These are phyloP conservation scores for Colletotrichum orchidophilum DNA, from an alignment of 2,329 filamentous ascomycete species.

Conservation along the genomic window DNA sequence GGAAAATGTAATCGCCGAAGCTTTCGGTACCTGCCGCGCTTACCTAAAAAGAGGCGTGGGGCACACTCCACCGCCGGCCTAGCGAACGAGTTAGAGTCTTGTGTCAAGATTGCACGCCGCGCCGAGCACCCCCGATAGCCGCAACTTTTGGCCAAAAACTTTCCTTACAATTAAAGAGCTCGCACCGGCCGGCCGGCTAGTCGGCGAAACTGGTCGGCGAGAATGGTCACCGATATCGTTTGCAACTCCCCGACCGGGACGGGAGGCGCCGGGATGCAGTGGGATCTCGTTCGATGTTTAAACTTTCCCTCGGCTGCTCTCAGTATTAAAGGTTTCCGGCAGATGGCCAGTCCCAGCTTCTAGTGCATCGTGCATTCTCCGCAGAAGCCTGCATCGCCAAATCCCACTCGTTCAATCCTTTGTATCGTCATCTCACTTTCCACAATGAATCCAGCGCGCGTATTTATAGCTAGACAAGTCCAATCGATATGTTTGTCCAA, in stretches of 20 bases:
- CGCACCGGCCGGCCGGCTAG: background rate
- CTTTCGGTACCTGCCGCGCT: too few relatives aligned
- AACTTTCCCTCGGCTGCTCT: background rate
- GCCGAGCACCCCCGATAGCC: constrained; percentile 9
- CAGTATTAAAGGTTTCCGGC: background rate
- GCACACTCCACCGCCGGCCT: background rate
- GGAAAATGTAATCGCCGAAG: background rate
- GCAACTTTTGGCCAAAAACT: background rate
- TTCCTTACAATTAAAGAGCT: background rate
- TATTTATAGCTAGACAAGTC: background rate
- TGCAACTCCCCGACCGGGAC: background rate
- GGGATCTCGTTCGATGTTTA: background rate
- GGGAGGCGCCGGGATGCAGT: background rate
- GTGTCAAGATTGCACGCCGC: background rate
- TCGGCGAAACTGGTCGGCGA: background rate
- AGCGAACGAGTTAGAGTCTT: background rate
- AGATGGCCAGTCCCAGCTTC: too few relatives aligned
- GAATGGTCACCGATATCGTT: background rate
- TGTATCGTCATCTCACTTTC: background rate
- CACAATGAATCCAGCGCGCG: background rate
- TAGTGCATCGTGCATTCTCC: background rate
- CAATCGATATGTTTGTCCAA: background rate
- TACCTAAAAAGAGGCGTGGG: background rate
- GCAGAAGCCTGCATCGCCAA: background rate
- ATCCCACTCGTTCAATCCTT: background rate